A percentile compares a stretch with the other conserved stretches of the same genome.
Conservation (phyloP, 768 basidiomycete genomes). For the Xanthoconium purpureum region DNA sequence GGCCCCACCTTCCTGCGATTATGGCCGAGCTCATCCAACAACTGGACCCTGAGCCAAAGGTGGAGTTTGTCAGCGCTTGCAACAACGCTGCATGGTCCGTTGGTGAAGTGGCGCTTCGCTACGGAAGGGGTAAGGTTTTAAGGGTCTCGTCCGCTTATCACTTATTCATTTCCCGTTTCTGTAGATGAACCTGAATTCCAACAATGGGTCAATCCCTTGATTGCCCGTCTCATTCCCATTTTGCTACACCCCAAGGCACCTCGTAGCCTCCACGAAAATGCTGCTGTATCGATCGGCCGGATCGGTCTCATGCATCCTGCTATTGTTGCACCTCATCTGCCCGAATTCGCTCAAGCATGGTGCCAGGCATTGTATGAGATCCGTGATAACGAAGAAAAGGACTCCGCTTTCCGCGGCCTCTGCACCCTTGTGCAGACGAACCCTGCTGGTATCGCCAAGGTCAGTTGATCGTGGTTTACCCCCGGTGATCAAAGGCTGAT, state of each 20-base stretch:
- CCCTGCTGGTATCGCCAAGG: conserved; percentile 91
- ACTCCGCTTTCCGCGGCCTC: conserved; percentile 96
- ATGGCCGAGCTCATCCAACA: conserved; percentile 88
- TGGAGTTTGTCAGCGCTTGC: conserved; percentile 93
- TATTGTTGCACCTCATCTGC: conserved; percentile 83
- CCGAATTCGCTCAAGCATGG: conserved; percentile 93
- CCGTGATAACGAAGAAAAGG: conserved; percentile 99
- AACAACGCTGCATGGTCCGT: conserved; percentile 99
- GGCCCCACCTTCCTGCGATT: conserved; percentile 82
- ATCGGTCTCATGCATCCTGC: conserved; percentile 91
- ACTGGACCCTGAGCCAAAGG: conserved; percentile 88
- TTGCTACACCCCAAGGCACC: conserved; percentile 90
- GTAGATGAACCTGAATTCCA: conserved; percentile 82
- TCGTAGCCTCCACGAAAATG: conserved; percentile 93
- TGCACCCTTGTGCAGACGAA: conserved; percentile 95
- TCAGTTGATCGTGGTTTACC: conserved; percentile 34
- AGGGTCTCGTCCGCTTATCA: not conserved
- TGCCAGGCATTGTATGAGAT: conserved; percentile 97
- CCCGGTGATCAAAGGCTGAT: conserved; percentile 5
- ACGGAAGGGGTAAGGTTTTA: conserved; percentile 60
- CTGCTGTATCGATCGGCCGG: conserved; percentile 96
- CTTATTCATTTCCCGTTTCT: conserved; percentile 8
- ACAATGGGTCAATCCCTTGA: conserved; percentile 86
- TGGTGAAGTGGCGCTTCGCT: conserved; percentile 93
- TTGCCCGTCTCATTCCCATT: conserved; percentile 88